A percentile compares a stretch with the other conserved stretches of the same genome.
Evolutionary conservation across 768 basidiomycete genomes (phyloP).

Genomic region (Naganishia onofrii): DNA sequence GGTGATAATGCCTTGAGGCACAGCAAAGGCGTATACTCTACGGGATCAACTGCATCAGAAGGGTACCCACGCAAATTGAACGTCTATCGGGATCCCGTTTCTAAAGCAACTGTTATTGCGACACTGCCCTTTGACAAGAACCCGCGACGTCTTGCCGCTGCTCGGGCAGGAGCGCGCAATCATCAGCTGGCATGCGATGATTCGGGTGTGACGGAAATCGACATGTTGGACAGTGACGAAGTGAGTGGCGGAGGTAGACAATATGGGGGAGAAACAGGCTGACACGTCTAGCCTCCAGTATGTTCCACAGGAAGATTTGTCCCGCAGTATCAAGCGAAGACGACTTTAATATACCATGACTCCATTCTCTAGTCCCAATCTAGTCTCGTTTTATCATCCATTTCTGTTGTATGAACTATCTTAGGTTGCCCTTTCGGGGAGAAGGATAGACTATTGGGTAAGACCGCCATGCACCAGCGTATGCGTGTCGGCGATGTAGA

Average conservation of each 20-base stretch:
- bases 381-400: background rate
- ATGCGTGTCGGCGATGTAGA: no score
- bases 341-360: background rate
- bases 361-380: no score
- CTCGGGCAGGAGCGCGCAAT: background rate
- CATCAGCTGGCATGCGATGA: conserved; percentile 5
- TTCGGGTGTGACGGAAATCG: background rate
- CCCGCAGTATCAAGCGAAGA: background rate
- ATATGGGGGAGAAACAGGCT: background rate
- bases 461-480: no score
- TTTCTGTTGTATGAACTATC: no score
- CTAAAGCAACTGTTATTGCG: background rate
- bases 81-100: background rate
- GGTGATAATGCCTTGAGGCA: background rate
- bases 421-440: no score
- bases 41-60: background rate
- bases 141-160: background rate
- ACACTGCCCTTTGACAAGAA: background rate
- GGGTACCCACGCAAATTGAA: background rate
- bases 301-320: background rate
- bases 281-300: background rate
- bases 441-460: no score
- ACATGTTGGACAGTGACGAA: background rate
- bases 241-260: background rate
- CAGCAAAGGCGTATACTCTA: no score